A percentile compares a stretch with the other conserved stretches of the same genome.
Evolutionary conservation across 164 flowering plant species (phyloP).

Genomic region (Tinospora cordifolia): DNA sequence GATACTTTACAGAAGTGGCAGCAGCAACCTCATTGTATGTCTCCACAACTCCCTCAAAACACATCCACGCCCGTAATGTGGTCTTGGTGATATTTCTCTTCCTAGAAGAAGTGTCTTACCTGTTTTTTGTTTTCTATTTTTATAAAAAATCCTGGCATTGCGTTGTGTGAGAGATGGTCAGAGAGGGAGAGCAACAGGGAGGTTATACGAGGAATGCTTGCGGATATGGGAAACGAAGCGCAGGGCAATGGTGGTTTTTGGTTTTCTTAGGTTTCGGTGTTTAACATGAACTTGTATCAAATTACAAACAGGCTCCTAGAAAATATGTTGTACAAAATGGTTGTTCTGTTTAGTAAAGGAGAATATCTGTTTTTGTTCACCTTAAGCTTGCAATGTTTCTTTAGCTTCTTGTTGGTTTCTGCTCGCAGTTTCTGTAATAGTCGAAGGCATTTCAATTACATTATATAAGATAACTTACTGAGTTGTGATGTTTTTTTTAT

Average conservation of each 20-base stretch:
- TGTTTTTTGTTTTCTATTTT: neutral
- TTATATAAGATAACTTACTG: too few relatives aligned
- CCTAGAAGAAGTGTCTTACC: neutral
- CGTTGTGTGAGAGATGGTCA: neutral
- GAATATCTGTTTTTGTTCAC: neutral
- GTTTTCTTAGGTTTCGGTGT: neutral
- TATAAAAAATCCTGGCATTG: neutral
- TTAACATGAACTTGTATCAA: neutral
- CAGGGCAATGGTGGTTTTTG: neutral
- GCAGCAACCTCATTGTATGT: slow-evolving; percentile 55
- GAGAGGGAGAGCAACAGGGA: neutral
- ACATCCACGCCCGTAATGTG: slow-evolving; percentile 45
- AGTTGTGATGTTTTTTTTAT: too few relatives aligned
- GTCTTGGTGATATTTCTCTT: slow-evolving; percentile 22
- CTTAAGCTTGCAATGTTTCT: too few relatives aligned
- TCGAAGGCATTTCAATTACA: too few relatives aligned
- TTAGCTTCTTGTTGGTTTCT: neutral
- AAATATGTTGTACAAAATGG: neutral
- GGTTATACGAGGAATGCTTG: neutral
- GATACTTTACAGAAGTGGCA: slow-evolving; percentile 40
- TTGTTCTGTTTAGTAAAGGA: neutral
- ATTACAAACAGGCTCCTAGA: neutral
- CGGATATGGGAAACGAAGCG: neutral
- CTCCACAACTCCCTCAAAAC: slow-evolving; percentile 43
- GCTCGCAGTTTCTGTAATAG: neutral